phyloP scores from a whole-genome alignment of 2,329 filamentous ascomycete genomes.

The Eurotiales sp. region DNA sequence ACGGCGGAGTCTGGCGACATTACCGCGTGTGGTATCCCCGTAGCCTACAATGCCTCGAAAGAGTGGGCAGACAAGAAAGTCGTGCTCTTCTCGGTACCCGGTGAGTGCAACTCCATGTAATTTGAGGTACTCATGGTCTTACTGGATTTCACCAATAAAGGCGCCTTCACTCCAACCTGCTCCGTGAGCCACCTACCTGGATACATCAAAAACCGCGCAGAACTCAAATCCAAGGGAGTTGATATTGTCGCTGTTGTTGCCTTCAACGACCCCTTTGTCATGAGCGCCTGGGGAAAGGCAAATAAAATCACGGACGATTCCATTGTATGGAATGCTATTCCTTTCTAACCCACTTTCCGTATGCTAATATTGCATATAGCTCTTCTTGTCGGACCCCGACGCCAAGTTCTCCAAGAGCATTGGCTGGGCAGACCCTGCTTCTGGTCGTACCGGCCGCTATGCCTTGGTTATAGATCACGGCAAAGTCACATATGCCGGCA shows the following conservation, averaged over 20 bases:
- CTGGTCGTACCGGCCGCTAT: conserved; percentile 70
- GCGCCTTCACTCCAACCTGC: conserved; percentile 85
- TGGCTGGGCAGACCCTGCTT: conserved; percentile 66
- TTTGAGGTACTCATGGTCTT: no score
- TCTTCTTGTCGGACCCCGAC: conserved; percentile 73
- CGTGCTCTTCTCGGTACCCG: conserved; percentile 65
- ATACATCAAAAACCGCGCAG: conserved; percentile 67
- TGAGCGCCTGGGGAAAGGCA: conserved; percentile 87
- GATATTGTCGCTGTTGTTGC: conserved; percentile 78
- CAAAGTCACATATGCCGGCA: conserved; percentile 76
- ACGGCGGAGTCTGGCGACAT: conserved; percentile 65
- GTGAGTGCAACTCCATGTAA: no score
- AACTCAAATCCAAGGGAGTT: conserved; percentile 75
- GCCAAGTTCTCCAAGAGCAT: conserved; percentile 72
- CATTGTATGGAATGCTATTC: conserved; percentile 48
- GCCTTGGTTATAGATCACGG: conserved; percentile 79
- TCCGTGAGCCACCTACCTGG: conserved; percentile 75
- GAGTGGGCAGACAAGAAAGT: conserved; percentile 70
- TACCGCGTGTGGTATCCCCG: conserved; percentile 72
- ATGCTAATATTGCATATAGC: conserved; percentile 36
- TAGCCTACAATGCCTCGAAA: conserved; percentile 75
- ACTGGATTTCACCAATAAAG: conserved; percentile 27
- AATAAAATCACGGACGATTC: conserved; percentile 71
- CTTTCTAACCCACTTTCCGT: background rate
- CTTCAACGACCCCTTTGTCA: conserved; percentile 81